Percentiles rank a stretch among this genome's conserved stretches.
phyloP scores from a whole-genome alignment of 768 basidiomycete species.

The Russula sp. region DNA sequence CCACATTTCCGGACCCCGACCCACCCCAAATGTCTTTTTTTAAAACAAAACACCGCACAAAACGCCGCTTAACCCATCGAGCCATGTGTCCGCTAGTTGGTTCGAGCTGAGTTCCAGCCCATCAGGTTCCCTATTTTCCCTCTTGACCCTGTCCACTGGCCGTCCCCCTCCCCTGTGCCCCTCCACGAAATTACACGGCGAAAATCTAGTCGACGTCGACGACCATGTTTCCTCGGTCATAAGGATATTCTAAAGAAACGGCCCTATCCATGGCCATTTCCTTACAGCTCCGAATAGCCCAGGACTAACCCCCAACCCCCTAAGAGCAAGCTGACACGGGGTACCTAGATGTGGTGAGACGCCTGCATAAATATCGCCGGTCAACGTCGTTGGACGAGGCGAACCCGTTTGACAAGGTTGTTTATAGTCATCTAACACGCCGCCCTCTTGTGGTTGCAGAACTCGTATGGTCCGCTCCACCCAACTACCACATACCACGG shows the following conservation, averaged over 20 bases:
- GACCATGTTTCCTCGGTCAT: neutral
- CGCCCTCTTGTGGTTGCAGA: neutral
- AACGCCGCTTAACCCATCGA: neutral
- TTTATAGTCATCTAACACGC: neutral
- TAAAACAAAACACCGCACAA: neutral
- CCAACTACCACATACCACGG: no score
- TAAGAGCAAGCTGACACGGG: neutral
- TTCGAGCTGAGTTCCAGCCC: neutral
- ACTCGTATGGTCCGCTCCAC: neutral
- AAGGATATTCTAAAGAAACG: neutral
- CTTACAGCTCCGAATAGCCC: neutral
- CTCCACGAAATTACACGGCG: neutral
- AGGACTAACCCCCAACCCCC: neutral
- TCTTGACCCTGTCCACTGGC: no score
- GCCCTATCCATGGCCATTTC: neutral
- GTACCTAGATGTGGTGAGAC: neutral
- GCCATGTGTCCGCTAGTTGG: neutral
- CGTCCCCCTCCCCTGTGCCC: neutral
- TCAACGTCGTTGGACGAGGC: neutral
- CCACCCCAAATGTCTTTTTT: neutral
- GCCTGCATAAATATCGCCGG: neutral
- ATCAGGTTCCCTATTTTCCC: neutral
- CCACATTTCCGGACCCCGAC: conserved; percentile 4
- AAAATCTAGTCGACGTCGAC: neutral
- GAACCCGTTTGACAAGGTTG: neutral